A percentile compares a stretch with the other conserved stretches of the same genome.
Evolutionary conservation across 164 flowering plant genomes (phyloP).

Genomic region (Chimonanthus salicifolius): DNA sequence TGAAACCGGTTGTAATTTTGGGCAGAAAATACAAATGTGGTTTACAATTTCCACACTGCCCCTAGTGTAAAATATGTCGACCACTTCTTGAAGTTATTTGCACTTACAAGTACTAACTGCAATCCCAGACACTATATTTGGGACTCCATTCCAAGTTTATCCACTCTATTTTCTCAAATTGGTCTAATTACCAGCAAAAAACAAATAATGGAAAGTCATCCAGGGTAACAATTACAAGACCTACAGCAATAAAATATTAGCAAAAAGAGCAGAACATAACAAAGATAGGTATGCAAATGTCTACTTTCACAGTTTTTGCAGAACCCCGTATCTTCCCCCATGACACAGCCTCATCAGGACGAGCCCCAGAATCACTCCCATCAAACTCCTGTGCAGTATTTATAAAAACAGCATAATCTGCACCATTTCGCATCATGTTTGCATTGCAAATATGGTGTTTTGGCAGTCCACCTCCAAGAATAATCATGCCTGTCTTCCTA

Average conservation of each 20-base stretch:
- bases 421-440: constrained; percentile 97
- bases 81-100: too few species aligned
- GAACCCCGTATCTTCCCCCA: constrained; percentile 94
- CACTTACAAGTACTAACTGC: not conserved
- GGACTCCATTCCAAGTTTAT: too few species aligned
- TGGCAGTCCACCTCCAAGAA: constrained; percentile 93
- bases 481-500: constrained; percentile 87
- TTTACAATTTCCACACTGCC: not conserved
- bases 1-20: not conserved
- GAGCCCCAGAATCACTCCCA: constrained; percentile 98
- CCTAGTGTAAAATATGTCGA: not conserved
- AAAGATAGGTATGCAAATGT: not conserved
- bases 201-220: too few species aligned
- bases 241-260: not conserved
- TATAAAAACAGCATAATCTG: constrained; percentile 90
- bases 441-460: constrained; percentile 98
- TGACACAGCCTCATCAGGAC: constrained; percentile 94
- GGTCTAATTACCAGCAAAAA: too few species aligned
- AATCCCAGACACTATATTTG: not conserved
- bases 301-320: constrained; percentile 87
- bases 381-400: constrained; percentile 98
- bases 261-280: not conserved
- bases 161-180: too few species aligned
- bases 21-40: not conserved
- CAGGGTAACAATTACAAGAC: too few species aligned